Evolutionary conservation across 116 monocot species (phyloP).

Genomic region (Iris pallida): DNA sequence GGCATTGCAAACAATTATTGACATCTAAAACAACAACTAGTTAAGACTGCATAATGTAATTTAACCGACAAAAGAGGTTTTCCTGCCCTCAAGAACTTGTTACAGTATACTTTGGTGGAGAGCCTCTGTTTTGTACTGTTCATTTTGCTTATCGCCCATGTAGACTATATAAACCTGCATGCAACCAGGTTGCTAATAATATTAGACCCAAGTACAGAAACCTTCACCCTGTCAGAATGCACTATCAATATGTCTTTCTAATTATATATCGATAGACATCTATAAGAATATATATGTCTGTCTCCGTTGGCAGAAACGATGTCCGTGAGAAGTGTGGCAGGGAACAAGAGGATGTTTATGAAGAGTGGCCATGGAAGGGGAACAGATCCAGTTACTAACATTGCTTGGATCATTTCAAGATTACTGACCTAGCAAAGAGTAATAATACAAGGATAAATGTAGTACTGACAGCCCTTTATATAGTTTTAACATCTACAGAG

Average conservation of each 20-base stretch:
- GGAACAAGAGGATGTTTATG: not conserved
- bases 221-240: too few species aligned
- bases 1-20: too few species aligned
- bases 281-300: not conserved
- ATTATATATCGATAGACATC: not conserved
- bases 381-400: too few species aligned
- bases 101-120: conserved; percentile 6
- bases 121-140: not conserved
- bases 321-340: not conserved
- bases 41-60: not conserved
- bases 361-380: not conserved
- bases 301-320: not conserved
- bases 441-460: too few species aligned
- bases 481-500: too few species aligned
- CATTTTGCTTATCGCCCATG: conserved; percentile 8
- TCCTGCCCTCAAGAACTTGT: conserved; percentile 13
- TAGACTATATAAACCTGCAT: conserved; percentile 12
- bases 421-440: too few species aligned
- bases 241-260: not conserved
- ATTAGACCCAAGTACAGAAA: too few species aligned
- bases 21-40: not conserved
- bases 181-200: too few species aligned
- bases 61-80: too few species aligned
- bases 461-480: too few species aligned
- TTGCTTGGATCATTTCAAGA: too few species aligned